These are phyloP conservation scores for Blastomyces parvus DNA, from an alignment of 2,329 filamentous ascomycete species.

Conservation along the genomic window DNA sequence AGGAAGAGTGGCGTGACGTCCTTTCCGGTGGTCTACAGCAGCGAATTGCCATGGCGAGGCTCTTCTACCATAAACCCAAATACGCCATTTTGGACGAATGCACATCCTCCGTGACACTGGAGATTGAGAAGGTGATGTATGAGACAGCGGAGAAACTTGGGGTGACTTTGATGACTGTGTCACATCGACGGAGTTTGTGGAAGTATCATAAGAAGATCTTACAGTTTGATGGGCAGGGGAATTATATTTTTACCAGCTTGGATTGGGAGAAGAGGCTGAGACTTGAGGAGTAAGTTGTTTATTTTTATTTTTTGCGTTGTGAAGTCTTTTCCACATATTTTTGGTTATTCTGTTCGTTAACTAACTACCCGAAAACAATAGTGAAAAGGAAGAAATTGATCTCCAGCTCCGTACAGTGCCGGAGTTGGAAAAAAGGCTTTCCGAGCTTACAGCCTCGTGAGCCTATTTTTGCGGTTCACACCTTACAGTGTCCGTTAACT, in stretches of 20 bases:
- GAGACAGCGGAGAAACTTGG: slow-evolving; percentile 85
- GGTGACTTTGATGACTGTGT: slow-evolving; percentile 95
- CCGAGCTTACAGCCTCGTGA: slow-evolving; percentile 55
- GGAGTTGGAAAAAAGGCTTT: slow-evolving; percentile 75
- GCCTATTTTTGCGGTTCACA: background rate
- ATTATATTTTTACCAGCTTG: slow-evolving; percentile 78
- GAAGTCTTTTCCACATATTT: background rate
- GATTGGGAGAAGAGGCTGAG: slow-evolving; percentile 78
- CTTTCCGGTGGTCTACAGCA: slow-evolving; percentile 89
- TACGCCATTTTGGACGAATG: slow-evolving; percentile 98
- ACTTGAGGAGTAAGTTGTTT: slow-evolving; percentile 62
- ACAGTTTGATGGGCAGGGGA: slow-evolving; percentile 91
- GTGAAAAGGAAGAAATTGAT: slow-evolving; percentile 88
- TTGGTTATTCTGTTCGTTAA: slow-evolving; percentile 4
- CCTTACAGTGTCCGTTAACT: background rate
- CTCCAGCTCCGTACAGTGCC: slow-evolving; percentile 74
- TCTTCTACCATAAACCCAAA: slow-evolving; percentile 86
- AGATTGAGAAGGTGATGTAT: slow-evolving; percentile 94
- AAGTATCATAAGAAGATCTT: slow-evolving; percentile 91
- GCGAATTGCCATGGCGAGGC: slow-evolving; percentile 87
- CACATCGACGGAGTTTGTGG: slow-evolving; percentile 84
- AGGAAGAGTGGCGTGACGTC: slow-evolving; percentile 94
- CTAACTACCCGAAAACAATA: slow-evolving; percentile 22
- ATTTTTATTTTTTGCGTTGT: background rate
- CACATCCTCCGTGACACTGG: slow-evolving; percentile 86